phyloP scores from a whole-genome alignment of 768 basidiomycete species.

The Mrakia blollopis region DNA sequence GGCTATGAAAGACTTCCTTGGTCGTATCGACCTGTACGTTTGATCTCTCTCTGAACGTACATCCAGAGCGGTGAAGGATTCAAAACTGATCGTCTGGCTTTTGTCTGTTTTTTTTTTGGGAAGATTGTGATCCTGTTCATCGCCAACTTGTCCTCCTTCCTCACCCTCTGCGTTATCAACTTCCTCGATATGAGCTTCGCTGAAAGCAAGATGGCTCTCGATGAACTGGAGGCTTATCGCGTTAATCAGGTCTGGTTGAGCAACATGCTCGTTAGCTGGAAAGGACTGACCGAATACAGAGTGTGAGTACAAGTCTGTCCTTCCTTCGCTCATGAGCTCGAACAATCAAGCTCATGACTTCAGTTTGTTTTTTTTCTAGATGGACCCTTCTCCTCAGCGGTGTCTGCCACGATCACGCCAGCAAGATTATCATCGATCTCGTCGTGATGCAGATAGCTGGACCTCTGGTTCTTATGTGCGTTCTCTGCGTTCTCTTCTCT shows the following conservation, averaged over 20 bases:
- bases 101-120: too few relatives aligned
- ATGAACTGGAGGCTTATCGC: background rate
- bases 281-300: background rate
- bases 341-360: background rate
- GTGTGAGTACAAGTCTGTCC: background rate
- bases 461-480: background rate
- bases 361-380: background rate
- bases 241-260: background rate
- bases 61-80: too few relatives aligned
- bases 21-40: too few relatives aligned
- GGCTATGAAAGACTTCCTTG: too few relatives aligned
- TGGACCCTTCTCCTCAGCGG: background rate
- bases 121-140: too few relatives aligned
- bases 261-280: background rate
- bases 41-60: too few relatives aligned
- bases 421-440: background rate
- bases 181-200: background rate
- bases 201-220: background rate
- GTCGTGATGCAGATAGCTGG: background rate
- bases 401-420: background rate
- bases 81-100: too few relatives aligned
- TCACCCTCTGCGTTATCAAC: background rate
- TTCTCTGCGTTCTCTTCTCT: background rate
- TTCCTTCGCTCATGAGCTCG: background rate
- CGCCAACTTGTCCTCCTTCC: background rate